Percentiles rank a stretch among this genome's conserved stretches.
Conservation (phyloP, 352 stramenopile genomes). For the Pythium vanterpoolii region DNA sequence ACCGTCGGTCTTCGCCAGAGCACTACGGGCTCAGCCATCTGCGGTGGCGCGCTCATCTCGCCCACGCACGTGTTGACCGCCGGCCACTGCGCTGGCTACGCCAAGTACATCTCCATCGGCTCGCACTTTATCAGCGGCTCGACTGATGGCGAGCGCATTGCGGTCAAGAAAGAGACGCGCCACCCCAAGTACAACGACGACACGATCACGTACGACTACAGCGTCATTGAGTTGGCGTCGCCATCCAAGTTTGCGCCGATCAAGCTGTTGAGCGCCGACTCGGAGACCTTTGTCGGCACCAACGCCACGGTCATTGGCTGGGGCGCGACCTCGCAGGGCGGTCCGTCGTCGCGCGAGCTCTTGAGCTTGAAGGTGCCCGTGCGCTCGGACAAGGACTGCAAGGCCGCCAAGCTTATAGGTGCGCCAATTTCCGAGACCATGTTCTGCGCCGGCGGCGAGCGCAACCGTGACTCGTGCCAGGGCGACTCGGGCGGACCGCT, state of each 20-base stretch:
- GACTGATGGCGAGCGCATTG: constrained; percentile 36
- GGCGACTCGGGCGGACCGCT: constrained; percentile 50
- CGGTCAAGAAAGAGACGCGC: constrained; percentile 1
- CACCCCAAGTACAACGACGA: constrained; percentile 2
- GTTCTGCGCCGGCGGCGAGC: constrained; percentile 41
- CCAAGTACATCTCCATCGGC: constrained; percentile 46
- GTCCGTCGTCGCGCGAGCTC: constrained; percentile 27
- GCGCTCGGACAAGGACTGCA: constrained; percentile 35
- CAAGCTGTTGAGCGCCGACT: constrained; percentile 1
- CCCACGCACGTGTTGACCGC: constrained; percentile 19
- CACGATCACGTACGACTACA: constrained; percentile 31
- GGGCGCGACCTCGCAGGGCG: constrained; percentile 24
- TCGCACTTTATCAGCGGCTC: constrained; percentile 47
- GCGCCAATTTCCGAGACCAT: constrained; percentile 28
- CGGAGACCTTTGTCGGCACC: constrained; percentile 1
- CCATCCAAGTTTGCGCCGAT: constrained; percentile 1
- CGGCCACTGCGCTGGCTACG: constrained; percentile 36
- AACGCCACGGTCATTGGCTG: constrained; percentile 28
- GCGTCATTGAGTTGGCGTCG: constrained; percentile 32
- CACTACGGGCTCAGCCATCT: constrained; percentile 16
- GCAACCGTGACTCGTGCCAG: constrained; percentile 41
- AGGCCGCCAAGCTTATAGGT: constrained; percentile 3
- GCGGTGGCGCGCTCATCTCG: not conserved
- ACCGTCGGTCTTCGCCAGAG: constrained; percentile 37
- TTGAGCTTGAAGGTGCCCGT: constrained; percentile 36